Percentiles rank a stretch among this genome's conserved stretches.
phyloP scores from a whole-genome alignment of 164 flowering plant genomes.

The Macadamia tetraphylla region DNA sequence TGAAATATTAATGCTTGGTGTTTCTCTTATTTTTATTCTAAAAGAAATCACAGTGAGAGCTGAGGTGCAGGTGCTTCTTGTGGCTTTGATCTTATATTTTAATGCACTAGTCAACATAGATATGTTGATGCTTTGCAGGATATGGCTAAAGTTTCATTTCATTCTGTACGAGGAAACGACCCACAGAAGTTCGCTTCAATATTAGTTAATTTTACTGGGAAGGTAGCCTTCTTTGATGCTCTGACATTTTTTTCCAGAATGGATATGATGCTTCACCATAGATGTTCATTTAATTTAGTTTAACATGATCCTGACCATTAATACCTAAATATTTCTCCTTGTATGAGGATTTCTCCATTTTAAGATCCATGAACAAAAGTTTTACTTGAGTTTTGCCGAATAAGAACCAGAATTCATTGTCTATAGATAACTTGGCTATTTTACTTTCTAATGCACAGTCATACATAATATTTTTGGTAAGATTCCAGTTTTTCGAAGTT shows the following conservation, averaged over 20 bases:
- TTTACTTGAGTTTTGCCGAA: background rate
- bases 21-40: background rate
- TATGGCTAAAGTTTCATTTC: slow-evolving; percentile 63
- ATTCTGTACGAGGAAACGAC: slow-evolving; percentile 75
- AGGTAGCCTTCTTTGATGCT: slow-evolving; percentile 41
- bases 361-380: background rate
- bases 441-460: background rate
- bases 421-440: background rate
- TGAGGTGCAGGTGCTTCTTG: background rate
- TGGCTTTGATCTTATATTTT: background rate
- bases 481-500: background rate
- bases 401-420: background rate
- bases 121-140: slow-evolving; percentile 51
- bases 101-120: background rate
- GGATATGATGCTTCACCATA: background rate
- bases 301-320: background rate
- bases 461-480: background rate
- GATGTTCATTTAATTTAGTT: background rate
- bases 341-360: background rate
- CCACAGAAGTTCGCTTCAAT: slow-evolving; percentile 73
- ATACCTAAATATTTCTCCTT: background rate
- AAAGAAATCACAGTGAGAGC: background rate
- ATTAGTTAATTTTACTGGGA: slow-evolving; percentile 82
- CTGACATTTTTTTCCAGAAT: background rate
- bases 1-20: background rate